Percentiles rank a stretch among this genome's conserved stretches.
phyloP scores from a whole-genome alignment of 176 grass and related monocot genomes.

The Sorghum bicolor region Sorghum_bicolor_NCBIv3 NC_012871.2:64154001-64154500 shows the following conservation, averaged over 20 bases:
- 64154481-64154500: slow-evolving; percentile 95
- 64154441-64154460: slow-evolving; percentile 66
- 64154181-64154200: slow-evolving; percentile 34
- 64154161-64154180: slow-evolving; percentile 58
- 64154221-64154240: slow-evolving; percentile 43
- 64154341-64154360: slow-evolving; percentile 73
- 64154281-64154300: slow-evolving; percentile 49
- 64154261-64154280: slow-evolving; percentile 43
- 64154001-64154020: slow-evolving; percentile 43
- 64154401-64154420: background rate
- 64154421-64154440: slow-evolving; percentile 61
- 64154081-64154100: slow-evolving; percentile 21
- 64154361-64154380: background rate
- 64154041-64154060: slow-evolving; percentile 69
- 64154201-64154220: slow-evolving; percentile 45
- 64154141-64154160: slow-evolving; percentile 59
- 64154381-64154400: background rate
- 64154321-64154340: slow-evolving; percentile 37
- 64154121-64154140: background rate
- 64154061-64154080: slow-evolving; percentile 44
- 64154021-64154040: slow-evolving; percentile 43
- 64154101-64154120: slow-evolving; percentile 18
- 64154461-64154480: slow-evolving; percentile 62
- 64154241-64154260: slow-evolving; percentile 10
- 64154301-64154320: slow-evolving; percentile 64